phyloP scores from a whole-genome alignment of 2,329 filamentous ascomycete genomes.

The Chaetomium globosum region DNA sequence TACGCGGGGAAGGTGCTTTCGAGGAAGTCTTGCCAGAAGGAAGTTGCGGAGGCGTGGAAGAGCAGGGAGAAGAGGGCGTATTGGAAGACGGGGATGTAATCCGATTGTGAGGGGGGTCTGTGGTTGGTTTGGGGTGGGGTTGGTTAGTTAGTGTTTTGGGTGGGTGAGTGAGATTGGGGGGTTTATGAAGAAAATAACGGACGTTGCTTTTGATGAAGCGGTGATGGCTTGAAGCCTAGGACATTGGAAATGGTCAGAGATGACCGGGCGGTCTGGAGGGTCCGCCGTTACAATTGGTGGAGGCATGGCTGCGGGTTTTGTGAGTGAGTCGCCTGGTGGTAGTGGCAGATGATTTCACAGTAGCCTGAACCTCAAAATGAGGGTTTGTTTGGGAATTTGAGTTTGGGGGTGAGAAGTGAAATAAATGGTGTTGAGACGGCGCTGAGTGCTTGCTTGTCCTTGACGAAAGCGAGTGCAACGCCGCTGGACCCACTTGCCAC shows the following conservation, averaged over 20 bases:
- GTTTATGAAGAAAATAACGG: constrained; percentile 37
- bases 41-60: constrained; percentile 81
- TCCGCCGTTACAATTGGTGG: constrained; percentile 59
- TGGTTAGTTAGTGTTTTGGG: neutral
- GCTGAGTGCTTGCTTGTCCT: neutral
- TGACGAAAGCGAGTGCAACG: constrained; percentile 1
- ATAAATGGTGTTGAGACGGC: neutral
- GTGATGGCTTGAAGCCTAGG: constrained; percentile 71
- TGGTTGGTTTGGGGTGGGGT: constrained; percentile 15
- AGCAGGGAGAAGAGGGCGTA: constrained; percentile 75
- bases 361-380: neutral
- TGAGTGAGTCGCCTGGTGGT: neutral
- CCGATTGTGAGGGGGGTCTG: constrained; percentile 65
- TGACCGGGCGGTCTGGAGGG: constrained; percentile 65
- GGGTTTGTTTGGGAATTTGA: neutral
- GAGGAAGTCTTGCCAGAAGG: constrained; percentile 78
- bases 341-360: neutral
- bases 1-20: constrained; percentile 74
- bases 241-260: constrained; percentile 71
- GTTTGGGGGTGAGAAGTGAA: neutral
- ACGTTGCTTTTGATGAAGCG: constrained; percentile 63
- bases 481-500: constrained; percentile 1
- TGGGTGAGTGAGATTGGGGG: constrained; percentile 2
- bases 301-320: constrained; percentile 39
- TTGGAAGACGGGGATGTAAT: constrained; percentile 70